These are phyloP conservation scores for Mycena capillaripes DNA, from an alignment of 768 basidiomycete species.

Conservation along the genomic window DNA sequence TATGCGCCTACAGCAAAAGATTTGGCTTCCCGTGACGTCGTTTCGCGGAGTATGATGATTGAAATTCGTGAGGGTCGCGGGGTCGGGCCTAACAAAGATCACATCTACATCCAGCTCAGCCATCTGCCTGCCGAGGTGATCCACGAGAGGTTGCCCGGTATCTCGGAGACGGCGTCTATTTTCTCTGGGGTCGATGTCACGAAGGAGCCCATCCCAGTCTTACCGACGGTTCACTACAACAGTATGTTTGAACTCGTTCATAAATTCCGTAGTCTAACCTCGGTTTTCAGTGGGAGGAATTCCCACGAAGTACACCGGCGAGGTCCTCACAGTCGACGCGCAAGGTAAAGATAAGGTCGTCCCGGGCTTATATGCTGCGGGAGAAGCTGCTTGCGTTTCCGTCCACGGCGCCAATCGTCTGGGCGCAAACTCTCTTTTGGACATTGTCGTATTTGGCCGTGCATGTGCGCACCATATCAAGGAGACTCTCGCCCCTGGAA, in stretches of 20 bases:
- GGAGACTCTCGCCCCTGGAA: constrained; percentile 90
- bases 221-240: constrained; percentile 99
- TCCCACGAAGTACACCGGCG: constrained; percentile 98
- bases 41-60: constrained; percentile 98
- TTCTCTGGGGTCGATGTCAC: constrained; percentile 99
- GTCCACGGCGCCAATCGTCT: constrained; percentile 99
- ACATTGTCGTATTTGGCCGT: constrained; percentile 99
- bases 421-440: constrained; percentile 98
- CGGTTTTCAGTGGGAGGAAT: constrained; percentile 92
- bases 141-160: constrained; percentile 97
- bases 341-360: constrained; percentile 95
- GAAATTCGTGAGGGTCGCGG: constrained; percentile 99
- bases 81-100: constrained; percentile 98
- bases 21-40: constrained; percentile 98
- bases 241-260: constrained; percentile 66
- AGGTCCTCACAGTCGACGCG: constrained; percentile 90
- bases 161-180: constrained; percentile 99
- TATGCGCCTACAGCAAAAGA: constrained; percentile 99
- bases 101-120: constrained; percentile 96
- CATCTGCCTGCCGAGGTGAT: constrained; percentile 97
- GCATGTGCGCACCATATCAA: constrained; percentile 99
- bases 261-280: constrained; percentile 36
- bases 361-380: constrained; percentile 97
- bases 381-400: constrained; percentile 98
- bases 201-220: constrained; percentile 98